Base-by-base conservation (phyloP, 2,329 filamentous ascomycete species). In the Simplicillium aogashimaense region DNA sequence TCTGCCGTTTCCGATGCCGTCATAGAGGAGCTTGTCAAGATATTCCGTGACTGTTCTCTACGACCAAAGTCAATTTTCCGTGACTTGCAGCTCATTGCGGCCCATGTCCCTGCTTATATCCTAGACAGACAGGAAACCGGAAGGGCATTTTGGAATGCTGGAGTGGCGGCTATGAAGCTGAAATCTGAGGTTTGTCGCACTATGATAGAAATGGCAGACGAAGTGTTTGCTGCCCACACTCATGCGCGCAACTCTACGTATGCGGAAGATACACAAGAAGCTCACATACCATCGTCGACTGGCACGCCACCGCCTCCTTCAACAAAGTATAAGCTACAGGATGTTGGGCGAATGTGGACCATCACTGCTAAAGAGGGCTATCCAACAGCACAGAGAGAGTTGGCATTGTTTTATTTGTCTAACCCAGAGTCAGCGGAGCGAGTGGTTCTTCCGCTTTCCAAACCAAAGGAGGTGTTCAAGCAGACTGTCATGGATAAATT, bases 381-480 rank as follows among this genome's bases (percentile, higher is more conserved):
- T 35, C 74, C 88, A 0, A 84, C 86, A 11, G 89, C 90, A 5
- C 89, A 97, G 64, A 81, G 92, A 38, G 92, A 98, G 63, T 74
- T 98, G 13, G 92, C 86, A 2, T 84, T 95, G 46, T 83, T 97
- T 53, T 97, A 95, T 58, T 75, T 98, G 31, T 92, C 87, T 1
- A 84, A 94, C 50, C 89, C 92, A 0, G 87, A 95, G 56, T 74
- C 92, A 13, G 78, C 95, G 11, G 75, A 78, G 48, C 76, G 86
- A 17, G 83, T 87, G 8, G 87, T 88, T 0, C 69, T 94, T 33
- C 92, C 92, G 1, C 72, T 97, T 38, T 86, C 85, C 13, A 83
- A 84, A 54, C 85, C 88, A 1, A 74, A 82, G 17, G 88, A 95
- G 53, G 88, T 94, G 1, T 97, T 97, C 67, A 92, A 90, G 62